phyloP scores from a whole-genome alignment of 192 early-diverging fungal genomes.

The Linnemannia zychae region DNA sequence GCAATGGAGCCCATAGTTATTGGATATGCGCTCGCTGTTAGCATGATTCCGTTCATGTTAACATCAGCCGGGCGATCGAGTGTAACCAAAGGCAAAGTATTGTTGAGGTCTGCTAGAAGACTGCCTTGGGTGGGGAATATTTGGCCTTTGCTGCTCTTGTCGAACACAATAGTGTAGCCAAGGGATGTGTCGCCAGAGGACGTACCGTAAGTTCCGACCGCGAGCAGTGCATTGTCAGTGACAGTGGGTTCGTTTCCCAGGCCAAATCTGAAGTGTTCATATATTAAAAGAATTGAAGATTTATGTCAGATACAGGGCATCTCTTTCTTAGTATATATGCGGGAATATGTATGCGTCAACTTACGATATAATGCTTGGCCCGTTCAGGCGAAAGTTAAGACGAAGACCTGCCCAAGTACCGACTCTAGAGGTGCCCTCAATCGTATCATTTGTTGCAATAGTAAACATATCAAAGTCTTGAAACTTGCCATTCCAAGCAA shows the following conservation, averaged over 20 bases:
- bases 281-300: too few species aligned
- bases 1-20: not conserved
- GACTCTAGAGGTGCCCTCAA: not conserved
- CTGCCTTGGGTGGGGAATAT: not conserved
- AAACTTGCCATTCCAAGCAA: not conserved
- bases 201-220: not conserved
- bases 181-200: not conserved
- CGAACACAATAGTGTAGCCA: not conserved
- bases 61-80: not conserved
- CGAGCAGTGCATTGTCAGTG: not conserved
- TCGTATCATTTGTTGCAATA: not conserved
- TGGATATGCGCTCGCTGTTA: not conserved
- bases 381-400: not conserved
- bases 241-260: not conserved
- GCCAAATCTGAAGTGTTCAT: not conserved
- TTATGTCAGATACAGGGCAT: not conserved
- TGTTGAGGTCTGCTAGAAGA: not conserved
- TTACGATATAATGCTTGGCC: not conserved
- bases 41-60: not conserved
- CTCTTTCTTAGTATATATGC: not conserved
- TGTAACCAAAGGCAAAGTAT: not conserved
- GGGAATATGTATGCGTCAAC: not conserved
- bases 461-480: constrained; percentile 1
- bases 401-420: not conserved
- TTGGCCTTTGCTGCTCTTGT: not conserved